Evolutionary conservation across 169 alveolate species (phyloP), one percentile per base, ranked within the genome.

Genomic region (Plasmodium reichenowi): DNA sequence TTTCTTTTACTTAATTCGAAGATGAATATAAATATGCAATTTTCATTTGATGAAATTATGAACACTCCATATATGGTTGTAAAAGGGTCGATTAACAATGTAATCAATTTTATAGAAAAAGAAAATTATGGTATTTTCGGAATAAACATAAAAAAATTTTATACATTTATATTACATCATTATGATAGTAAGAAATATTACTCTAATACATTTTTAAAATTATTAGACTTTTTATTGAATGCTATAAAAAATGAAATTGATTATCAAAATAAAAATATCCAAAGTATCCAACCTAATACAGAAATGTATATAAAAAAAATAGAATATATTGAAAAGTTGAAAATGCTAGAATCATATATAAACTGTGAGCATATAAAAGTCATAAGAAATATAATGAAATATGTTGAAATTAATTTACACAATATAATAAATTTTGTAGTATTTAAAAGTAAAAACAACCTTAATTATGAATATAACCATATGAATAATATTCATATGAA

Each of bases 311-410:
- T 17, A 20, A 60, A 64, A 20, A 45, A 32, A 12, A 86, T 50
- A 2, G 24, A 12, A 38, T 68, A 80, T 43, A 64, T 86, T 1
- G 56, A 72, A 2, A 71, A 60, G 17, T 62, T 86, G 48, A 86
- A 72, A 62, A 72, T 22, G 20, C 68, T 86, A 1, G 88, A 72
- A 47, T 45, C 67, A 17, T 43, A 62, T 10, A 71, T 86, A 8
- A 26, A 71, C n/a, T 86, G 92, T 54, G 92, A 86, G 17, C 68
- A 86, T 20, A 48, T 45, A 12, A 70, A 86, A 54, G 29, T 86
- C 1, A 60, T 71, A 47, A 22, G 50, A 3, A 72, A 72, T 67
- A 26, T 86, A 12, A 86, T 86, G 76, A 86, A 59, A 64, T 86
- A 60, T 22, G 72, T 86, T 3, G 76, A 86, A 64, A 72, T 72